These are phyloP conservation scores for Xerocomellus intermedius DNA, from an alignment of 768 basidiomycete genomes.

Conservation along the genomic window DNA sequence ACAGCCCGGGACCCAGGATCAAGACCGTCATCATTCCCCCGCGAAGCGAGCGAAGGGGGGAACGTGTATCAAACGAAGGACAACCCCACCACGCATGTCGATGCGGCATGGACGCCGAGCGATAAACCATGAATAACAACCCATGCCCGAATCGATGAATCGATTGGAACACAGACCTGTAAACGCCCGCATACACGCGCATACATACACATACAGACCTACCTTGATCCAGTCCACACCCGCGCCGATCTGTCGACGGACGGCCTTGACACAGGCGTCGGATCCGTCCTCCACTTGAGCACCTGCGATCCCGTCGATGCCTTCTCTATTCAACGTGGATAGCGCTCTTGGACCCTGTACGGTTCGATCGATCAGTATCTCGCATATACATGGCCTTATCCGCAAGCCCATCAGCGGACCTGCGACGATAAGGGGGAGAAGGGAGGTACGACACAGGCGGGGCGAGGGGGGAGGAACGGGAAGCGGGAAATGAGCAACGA, in stretches of 20 bases:
- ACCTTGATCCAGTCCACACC: constrained; percentile 73
- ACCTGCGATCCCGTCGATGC: constrained; percentile 55
- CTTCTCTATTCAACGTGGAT: constrained; percentile 45
- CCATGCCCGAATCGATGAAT: too few species aligned
- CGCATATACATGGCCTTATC: not conserved
- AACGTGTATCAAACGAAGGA: constrained; percentile 18
- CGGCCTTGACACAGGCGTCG: constrained; percentile 52
- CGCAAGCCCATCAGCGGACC: constrained; percentile 11
- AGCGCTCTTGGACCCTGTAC: constrained; percentile 51
- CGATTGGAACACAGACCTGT: not conserved
- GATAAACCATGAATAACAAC: too few species aligned
- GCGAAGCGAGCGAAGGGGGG: not conserved
- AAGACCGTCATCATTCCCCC: not conserved
- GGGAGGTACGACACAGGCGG: not conserved
- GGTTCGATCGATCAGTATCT: not conserved
- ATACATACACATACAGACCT: constrained; percentile 3
- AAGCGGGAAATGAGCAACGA: not conserved
- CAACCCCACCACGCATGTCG: constrained; percentile 1
- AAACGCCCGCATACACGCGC: constrained; percentile 1
- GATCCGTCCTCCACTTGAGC: constrained; percentile 59
- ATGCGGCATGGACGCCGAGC: not conserved
- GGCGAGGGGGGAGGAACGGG: not conserved
- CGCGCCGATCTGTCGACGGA: constrained; percentile 59
- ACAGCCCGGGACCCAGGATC: not conserved
- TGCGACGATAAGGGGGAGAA: constrained; percentile 11